Evolutionary conservation across 106 monocot species (phyloP), one percentile per base, ranked within the genome.

Genomic region (Dactylorhiza incarnata): DNA sequence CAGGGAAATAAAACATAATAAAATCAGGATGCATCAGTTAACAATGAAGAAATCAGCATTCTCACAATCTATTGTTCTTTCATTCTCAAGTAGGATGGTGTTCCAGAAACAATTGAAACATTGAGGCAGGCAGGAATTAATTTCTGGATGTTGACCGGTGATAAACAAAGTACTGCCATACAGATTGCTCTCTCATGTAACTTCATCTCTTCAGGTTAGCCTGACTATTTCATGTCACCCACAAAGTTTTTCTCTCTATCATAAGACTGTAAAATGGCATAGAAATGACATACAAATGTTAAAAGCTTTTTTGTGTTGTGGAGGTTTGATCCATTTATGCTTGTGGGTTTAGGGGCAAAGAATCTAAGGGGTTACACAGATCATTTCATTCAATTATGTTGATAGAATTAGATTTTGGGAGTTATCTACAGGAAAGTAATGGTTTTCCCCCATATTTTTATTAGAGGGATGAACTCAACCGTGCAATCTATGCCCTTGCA

Each of bases 111-210:
- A 20, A 94, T 97, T 80, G 92, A 89, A 84, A 88, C 78, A 82
- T 72, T 97, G 51, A 87, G 91, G 77, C 81, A 85, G 71, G 94
- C 97, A 71, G 97, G 97, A 82, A 94, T 97, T 76, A 97, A 94
- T 73, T 91, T 97, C n/a, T 97, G 97, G 97, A 97, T 97, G 97
- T 76, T 97, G 73, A 97, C 97, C 22, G 97, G 97, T 61, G 97
- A 97, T 81, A 97, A 97, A 76, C 97, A 97, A 78, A 86, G 70
- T 74, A 97, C 97, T 72, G 97, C 97, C 10, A 94, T 97, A 58
- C 97, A 97, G 79, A 94, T 97, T 71, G 97, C 94, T 14, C 97
- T 89, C 58, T 88, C 80, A 25, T 91, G 97, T 86, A 97, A 91
- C 73, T 89, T 97, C 67, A 94, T 97, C 80, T 82, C 93, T 82